Percentiles rank a stretch among this genome's conserved stretches.
Conservation (phyloP, 345 rosid species). For the Eucalyptus leucophloia region DNA sequence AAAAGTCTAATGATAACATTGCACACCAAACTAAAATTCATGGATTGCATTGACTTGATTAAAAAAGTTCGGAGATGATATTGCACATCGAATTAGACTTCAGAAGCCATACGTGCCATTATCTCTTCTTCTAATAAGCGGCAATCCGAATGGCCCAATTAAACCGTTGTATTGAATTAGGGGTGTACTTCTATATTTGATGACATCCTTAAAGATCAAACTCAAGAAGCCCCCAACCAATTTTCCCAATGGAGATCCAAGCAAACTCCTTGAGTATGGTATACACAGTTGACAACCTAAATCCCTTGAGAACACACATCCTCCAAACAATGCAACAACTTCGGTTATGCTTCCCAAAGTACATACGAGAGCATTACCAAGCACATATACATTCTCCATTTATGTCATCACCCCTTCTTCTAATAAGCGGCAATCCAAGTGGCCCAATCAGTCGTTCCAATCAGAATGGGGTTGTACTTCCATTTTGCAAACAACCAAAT, state of each 20-base stretch:
- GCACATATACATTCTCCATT: not conserved
- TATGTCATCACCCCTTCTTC: not conserved
- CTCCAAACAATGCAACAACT: not conserved
- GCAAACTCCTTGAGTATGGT: not conserved
- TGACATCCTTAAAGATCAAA: not conserved
- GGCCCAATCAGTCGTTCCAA: not conserved
- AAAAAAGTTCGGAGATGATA: too few relatives aligned
- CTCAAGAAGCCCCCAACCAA: not conserved
- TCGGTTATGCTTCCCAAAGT: not conserved
- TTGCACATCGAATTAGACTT: not conserved
- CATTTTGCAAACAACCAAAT: not conserved
- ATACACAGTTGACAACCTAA: not conserved
- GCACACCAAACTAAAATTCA: too few relatives aligned
- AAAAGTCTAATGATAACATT: not conserved
- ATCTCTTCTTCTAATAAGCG: not conserved
- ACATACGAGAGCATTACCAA: not conserved
- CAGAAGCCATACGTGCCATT: rapidly evolving
- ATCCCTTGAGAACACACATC: not conserved
- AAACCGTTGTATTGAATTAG: rapidly evolving
- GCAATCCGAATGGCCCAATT: not conserved
- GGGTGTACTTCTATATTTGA: not conserved
- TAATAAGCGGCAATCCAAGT: not conserved
- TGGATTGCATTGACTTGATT: not conserved
- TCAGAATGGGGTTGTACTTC: not conserved
- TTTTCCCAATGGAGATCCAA: not conserved